A percentile compares a stretch with the other conserved stretches of the same genome.
phyloP scores from a whole-genome alignment of 2,329 filamentous ascomycete species.

The Zopfia rhizophila region DNA sequence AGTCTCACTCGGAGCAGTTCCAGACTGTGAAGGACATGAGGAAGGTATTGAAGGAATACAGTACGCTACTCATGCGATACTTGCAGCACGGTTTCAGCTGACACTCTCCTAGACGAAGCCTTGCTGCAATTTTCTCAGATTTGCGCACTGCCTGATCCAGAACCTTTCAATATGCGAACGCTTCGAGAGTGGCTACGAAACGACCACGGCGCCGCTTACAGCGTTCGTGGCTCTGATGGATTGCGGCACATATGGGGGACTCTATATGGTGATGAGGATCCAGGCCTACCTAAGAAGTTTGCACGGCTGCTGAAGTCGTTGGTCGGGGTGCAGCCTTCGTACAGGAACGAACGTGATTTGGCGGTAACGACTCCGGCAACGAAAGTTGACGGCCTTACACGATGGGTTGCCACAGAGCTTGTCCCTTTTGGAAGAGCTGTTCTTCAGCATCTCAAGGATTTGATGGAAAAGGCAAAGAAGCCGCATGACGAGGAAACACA shows the following conservation, averaged over 20 bases:
- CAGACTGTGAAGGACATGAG: constrained; percentile 15
- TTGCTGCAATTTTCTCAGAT: constrained; percentile 19
- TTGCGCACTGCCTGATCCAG: constrained; percentile 19
- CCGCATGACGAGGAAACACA: constrained; percentile 12
- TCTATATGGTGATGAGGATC: not conserved
- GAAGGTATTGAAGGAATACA: constrained; percentile 20
- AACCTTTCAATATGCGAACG: constrained; percentile 21
- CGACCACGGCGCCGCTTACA: not conserved
- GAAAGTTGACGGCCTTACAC: constrained; percentile 17
- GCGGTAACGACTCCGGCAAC: constrained; percentile 3
- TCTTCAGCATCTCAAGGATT: not conserved
- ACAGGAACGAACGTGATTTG: constrained; percentile 9
- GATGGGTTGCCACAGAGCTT: constrained; percentile 9
- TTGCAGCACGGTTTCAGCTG: not conserved
- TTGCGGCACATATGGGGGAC: constrained; percentile 12
- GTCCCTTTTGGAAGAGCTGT: constrained; percentile 2
- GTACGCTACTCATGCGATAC: constrained; percentile 2
- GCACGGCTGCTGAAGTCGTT: constrained; percentile 4
- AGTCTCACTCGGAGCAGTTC: constrained; percentile 16
- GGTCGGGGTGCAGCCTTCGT: constrained; percentile 4
- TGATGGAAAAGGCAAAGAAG: constrained; percentile 1
- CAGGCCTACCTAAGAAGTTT: constrained; percentile 14
- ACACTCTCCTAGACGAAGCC: constrained; percentile 11
- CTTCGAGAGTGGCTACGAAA: constrained; percentile 18
- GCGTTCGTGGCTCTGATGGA: not conserved